Evolutionary conservation across 2,329 filamentous ascomycete species (phyloP).

Genomic region (Pseudocercospora pini-densiflorae): DNA sequence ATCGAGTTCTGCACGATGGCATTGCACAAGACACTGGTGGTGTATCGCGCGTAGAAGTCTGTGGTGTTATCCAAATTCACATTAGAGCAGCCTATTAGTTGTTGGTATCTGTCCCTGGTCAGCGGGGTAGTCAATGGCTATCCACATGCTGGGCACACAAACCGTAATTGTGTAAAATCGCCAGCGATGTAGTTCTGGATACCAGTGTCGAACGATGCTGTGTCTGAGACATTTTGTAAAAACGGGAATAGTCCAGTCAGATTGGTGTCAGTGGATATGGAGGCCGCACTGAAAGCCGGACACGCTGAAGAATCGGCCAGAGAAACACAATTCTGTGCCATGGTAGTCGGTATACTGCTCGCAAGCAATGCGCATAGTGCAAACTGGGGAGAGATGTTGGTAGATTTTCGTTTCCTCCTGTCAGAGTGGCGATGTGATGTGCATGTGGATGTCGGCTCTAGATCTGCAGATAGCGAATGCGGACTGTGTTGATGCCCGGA

Average conservation of each 20-base stretch:
- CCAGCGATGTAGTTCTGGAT: conserved; percentile 74
- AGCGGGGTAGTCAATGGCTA: conserved; percentile 31
- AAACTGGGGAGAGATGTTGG: conserved; percentile 20
- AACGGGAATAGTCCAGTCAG: conserved; percentile 74
- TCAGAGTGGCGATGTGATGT: conserved; percentile 17
- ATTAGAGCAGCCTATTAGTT: conserved; percentile 76
- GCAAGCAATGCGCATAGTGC: conserved; percentile 34
- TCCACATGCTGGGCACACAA: conserved; percentile 40
- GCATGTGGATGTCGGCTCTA: conserved; percentile 15
- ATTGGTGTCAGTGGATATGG: conserved; percentile 66
- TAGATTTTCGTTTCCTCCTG: conserved; percentile 11
- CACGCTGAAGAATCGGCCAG: conserved; percentile 72
- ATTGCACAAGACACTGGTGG: conserved; percentile 90
- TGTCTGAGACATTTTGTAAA: conserved; percentile 77
- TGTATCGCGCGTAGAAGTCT: conserved; percentile 89
- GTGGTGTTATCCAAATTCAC: conserved; percentile 79
- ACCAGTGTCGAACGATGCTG: conserved; percentile 75
- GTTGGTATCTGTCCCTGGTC: conserved; percentile 70
- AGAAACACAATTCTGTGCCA: conserved; percentile 65
- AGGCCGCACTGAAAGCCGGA: conserved; percentile 72
- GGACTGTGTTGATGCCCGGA: conserved; percentile 22
- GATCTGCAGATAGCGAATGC: conserved; percentile 22
- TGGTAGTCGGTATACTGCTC: conserved; percentile 30
- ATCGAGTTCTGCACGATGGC: conserved; percentile 90
- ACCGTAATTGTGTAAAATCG: conserved; percentile 79